Evolutionary conservation across 345 rosid genomes (phyloP).

Genomic region (Moricandia arvensis): DNA sequence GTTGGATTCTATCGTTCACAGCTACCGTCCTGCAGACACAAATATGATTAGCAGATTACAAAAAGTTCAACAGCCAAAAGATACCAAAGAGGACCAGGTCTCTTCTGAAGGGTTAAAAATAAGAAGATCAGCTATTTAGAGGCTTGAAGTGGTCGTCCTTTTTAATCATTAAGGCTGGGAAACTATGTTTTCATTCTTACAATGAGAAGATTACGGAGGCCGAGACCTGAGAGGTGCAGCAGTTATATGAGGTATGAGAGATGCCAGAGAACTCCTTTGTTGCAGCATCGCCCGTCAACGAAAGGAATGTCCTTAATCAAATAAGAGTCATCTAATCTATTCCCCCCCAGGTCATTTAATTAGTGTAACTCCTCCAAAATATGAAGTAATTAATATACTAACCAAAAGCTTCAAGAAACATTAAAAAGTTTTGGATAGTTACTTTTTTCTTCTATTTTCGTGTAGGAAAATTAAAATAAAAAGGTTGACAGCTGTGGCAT

Average conservation of each 20-base stretch:
- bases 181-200: constrained; percentile 43
- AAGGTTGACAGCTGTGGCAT: constrained; percentile 82
- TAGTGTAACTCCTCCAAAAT: background rate
- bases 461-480: no score
- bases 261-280: constrained; percentile 67
- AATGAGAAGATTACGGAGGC: constrained; percentile 75
- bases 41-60: background rate
- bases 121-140: background rate
- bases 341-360: background rate
- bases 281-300: constrained; percentile 87
- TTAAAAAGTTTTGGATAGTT: no score
- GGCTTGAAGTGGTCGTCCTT: background rate
- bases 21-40: constrained; percentile 54
- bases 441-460: no score
- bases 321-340: background rate
- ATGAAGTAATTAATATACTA: background rate
- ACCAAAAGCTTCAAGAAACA: background rate
- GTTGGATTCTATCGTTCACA: constrained; percentile 72
- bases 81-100: background rate
- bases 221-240: constrained; percentile 81
- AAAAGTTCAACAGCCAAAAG: background rate
- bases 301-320: constrained; percentile 70
- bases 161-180: background rate
- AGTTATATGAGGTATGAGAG: constrained; percentile 49
- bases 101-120: background rate